These are phyloP conservation scores for Bipolaris bicolor DNA, from an alignment of 2,329 filamentous ascomycete species.

Conservation along the genomic window DNA sequence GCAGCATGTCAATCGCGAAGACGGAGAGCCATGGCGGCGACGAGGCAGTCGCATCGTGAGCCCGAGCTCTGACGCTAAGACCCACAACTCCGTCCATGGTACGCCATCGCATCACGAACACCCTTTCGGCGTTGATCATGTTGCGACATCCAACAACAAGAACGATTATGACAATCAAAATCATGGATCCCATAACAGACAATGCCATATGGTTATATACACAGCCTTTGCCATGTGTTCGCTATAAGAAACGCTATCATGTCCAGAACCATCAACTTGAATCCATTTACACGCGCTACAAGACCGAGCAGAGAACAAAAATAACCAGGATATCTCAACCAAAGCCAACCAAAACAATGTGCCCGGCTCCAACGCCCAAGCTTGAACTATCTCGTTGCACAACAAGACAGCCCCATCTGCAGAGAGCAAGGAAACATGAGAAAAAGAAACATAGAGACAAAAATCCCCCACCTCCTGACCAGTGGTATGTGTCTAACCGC, in stretches of 20 bases:
- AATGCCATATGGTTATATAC: not conserved
- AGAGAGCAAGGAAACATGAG: constrained; percentile 27
- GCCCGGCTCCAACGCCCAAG: constrained; percentile 1
- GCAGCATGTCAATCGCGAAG: constrained; percentile 8
- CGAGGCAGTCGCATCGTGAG: constrained; percentile 3
- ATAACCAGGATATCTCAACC: constrained; percentile 16
- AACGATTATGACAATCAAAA: not conserved
- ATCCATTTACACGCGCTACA: constrained; percentile 2
- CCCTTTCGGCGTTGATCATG: not conserved
- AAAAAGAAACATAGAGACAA: constrained; percentile 12
- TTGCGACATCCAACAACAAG: not conserved
- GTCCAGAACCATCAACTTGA: not conserved
- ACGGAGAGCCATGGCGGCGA: constrained; percentile 1
- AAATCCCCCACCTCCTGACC: not conserved
- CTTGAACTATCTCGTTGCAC: constrained; percentile 1
- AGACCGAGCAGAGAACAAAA: not conserved
- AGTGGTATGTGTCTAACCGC: not conserved
- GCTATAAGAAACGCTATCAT: not conserved
- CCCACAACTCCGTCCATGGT: not conserved
- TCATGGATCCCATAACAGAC: no score
- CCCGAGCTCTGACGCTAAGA: constrained; percentile 11
- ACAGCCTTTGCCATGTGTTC: not conserved
- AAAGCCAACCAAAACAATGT: constrained; percentile 4
- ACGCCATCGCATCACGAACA: constrained; percentile 10
- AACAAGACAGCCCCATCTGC: constrained; percentile 17